Conservation (phyloP, 2,329 filamentous ascomycete genomes). For the Arthroderma uncinatum region DNA sequence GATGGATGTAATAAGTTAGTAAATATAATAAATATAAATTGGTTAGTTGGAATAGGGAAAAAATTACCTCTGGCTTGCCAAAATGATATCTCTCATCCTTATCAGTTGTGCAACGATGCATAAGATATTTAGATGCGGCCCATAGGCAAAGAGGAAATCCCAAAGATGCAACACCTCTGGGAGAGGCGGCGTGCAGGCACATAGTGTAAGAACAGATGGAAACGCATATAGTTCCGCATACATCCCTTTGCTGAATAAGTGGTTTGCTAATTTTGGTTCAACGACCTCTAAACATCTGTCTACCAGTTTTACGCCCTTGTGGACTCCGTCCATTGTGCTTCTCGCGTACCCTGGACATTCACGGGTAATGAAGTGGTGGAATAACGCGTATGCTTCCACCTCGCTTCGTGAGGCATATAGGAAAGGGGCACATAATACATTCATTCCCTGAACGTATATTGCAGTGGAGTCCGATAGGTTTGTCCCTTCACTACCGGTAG, state of each 20-base stretch:
- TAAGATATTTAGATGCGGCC: constrained; percentile 84
- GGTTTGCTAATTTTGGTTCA: constrained; percentile 73
- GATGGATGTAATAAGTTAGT: neutral
- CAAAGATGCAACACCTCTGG: constrained; percentile 87
- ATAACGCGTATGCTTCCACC: constrained; percentile 84
- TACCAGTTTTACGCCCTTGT: constrained; percentile 79
- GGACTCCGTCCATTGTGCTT: constrained; percentile 93
- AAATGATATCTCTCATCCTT: constrained; percentile 70
- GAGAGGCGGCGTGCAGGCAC: constrained; percentile 86
- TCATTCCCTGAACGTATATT: constrained; percentile 97
- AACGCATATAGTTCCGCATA: constrained; percentile 94
- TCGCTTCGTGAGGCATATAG: constrained; percentile 90
- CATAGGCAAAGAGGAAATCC: constrained; percentile 96
- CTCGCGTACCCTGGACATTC: constrained; percentile 91
- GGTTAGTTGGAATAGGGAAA: neutral
- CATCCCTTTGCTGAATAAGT: constrained; percentile 76
- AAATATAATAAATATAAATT: neutral
- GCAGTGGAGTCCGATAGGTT: constrained; percentile 41
- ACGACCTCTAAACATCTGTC: constrained; percentile 87
- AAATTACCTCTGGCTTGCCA: constrained; percentile 67
- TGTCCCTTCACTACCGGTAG: constrained; percentile 47
- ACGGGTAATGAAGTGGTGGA: constrained; percentile 72
- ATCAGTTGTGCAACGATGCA: constrained; percentile 95
- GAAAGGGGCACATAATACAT: constrained; percentile 90
- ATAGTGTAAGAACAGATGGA: constrained; percentile 84